Base-by-base conservation (phyloP, 1,284 basidiomycete species). In the Boletus hoseneyae region DNA sequence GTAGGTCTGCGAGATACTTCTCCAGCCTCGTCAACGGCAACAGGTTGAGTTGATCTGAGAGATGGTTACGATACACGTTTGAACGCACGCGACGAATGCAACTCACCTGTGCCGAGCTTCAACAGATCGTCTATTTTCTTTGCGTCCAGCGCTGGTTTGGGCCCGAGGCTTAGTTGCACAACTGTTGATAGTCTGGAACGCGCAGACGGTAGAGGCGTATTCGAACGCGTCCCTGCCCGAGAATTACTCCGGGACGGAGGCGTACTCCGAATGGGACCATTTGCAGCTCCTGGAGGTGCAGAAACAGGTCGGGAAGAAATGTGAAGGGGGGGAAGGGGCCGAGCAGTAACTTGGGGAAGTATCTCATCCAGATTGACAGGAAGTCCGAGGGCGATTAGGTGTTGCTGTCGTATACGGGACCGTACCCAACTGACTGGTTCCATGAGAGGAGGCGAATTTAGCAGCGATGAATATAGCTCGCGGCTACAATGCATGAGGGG, bases 331-430 rank as follows among this genome's bases (percentile, higher is more conserved):
- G 92, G 92, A 25, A 94, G 73, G 2, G 84, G 73, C 55, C 85
- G 87, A 23, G 82, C 76, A 51, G 78, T 80, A 21, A 82, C 78
- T 44, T 82, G 83, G 3, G 92, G 90, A 38, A 93, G 71, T 16
- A 94, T 83, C 72, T 97, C 93, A 65, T 97, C 93, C 6, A 96
- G 75, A 65, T 96, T 96, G 44, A 97, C 88, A 4, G 93, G 93
- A 42, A 97, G 85, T 32, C 94, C 93, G 34, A 97, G 80, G 12
- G 90, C 74, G 54, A 95, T 93, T 37, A 97, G 76, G 60, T 96
- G 91, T 62, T 93, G 90, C 43, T 92, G 75, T 49, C 93, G 81
- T 60, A 91, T 91, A 40, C 88, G 81, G 44, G 92, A 94, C 37
- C 92, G 83, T 48, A 85, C 92, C 93, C 93, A 97, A 62, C 91